Base-by-base conservation (phyloP, 1,284 basidiomycete species). In the Cutaneotrichosporon mucoides region DNA sequence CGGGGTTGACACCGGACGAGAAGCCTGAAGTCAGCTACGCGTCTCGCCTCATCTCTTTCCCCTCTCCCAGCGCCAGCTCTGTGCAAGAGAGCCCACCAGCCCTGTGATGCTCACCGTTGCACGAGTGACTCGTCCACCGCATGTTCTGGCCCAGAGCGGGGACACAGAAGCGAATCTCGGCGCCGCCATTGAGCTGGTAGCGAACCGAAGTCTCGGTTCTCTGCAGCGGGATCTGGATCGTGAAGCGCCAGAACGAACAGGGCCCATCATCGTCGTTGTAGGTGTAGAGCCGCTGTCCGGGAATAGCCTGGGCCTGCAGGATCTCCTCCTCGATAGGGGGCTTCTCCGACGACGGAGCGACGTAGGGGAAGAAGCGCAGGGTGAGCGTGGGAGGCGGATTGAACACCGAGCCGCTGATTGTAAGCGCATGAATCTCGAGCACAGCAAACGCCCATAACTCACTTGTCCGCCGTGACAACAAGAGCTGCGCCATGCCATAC, bases 171-270 rank as follows among this genome's bases (percentile, higher is more conserved):
- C 84, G 83, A 59, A 92, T 81, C 57, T 85, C 82, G 56, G 88
- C 86, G 0, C 93, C 90, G 33, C 84, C 78, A 69, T 94, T 93
- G 65, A 93, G 81, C 48, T 82, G 73, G 74, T 98, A 98, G 55
- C 80, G 82, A 49, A 96, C 83, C n/a, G 82, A 79, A 82, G 91
- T 89, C 78, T 95, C 90, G 41, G 81, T 78, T 7, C 82, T 77
- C 5, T 83, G 82, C 7, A 98, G 76, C 5, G 90, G 91, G 57
- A 99, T 83, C 66, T 88, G 85, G 57, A 98, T 85, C 73, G 88
- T 83, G 81, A 98, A 98, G 56, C 96, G 84, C 90, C 92, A 98
- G 80, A 99, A 99, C 1, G 90, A 92, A 72, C 84, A 91, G 0
- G 88, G 87, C 12, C 90, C 80, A 4, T 38, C 36, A 45, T 84